Conservation (phyloP, 495 filamentous ascomycete genomes). For the Penicillium pancosmium region DNA sequence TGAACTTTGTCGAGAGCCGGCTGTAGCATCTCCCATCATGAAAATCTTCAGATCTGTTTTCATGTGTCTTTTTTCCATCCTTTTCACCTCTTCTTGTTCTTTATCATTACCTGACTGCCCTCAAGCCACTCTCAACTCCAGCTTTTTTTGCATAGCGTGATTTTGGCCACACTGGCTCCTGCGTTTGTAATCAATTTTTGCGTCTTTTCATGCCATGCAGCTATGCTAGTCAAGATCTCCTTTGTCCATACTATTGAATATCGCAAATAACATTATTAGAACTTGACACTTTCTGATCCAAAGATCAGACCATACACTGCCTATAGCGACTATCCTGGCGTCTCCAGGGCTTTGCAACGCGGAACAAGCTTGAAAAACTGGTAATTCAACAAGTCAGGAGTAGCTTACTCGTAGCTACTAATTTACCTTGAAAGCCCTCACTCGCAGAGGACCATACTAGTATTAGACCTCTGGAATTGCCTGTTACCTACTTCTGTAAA, state of each 20-base stretch:
- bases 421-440: too few relatives aligned
- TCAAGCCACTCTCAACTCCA: slow-evolving; percentile 12
- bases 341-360: too few relatives aligned
- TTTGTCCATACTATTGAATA: slow-evolving; percentile 14
- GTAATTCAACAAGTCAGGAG: too few relatives aligned
- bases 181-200: slow-evolving; percentile 14
- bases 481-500: too few relatives aligned
- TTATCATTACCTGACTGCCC: neutral
- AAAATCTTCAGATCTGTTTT: neutral
- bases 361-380: too few relatives aligned
- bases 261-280: neutral
- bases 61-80: neutral
- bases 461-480: too few relatives aligned
- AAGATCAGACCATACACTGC: too few relatives aligned
- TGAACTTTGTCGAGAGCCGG: slow-evolving; percentile 64
- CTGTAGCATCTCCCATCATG: slow-evolving; percentile 37
- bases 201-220: slow-evolving; percentile 4
- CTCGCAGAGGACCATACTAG: too few relatives aligned
- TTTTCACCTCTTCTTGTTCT: neutral
- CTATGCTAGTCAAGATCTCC: slow-evolving; percentile 11
- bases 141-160: slow-evolving; percentile 34
- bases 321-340: too few relatives aligned
- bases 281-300: neutral
- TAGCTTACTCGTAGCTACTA: too few relatives aligned
- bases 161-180: slow-evolving; percentile 10